Base-by-base conservation (phyloP, 108 stramenopile genomes). In the Skeletonema potamos region DNA sequence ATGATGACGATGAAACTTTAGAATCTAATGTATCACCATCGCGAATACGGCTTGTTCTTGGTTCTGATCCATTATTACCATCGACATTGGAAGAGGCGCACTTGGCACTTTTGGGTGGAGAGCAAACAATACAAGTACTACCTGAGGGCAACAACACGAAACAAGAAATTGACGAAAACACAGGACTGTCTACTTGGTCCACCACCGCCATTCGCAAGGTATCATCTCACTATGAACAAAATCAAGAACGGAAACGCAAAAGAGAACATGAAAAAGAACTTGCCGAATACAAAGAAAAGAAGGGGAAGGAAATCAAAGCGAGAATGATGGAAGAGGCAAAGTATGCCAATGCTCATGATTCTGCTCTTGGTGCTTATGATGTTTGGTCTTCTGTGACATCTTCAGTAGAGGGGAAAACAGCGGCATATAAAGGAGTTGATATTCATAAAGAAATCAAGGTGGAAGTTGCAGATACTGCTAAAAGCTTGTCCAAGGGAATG, bases 311-410 rank as follows among this genome's bases (percentile, higher is more conserved):
- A 58, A 70, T 68, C 2, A 76, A 79, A 26, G 81, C 61, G 27
- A 68, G 93, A 63, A 79, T 67, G 62, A 87, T 92, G 89, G 93
- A 94, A 62, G 90, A 91, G 79, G 89, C 90, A 27, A 88, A 84
- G 63, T 83, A 83, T 11, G 82, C 84, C 26, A 90, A 90, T 79
- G 87, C 88, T 4, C 87, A 91, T 57, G 93, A 94, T 85, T 89
- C 88, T 13, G 93, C 93, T 6, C 62, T 94, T 54, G 93, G 93
- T n/a, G 90, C 90, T 15, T 92, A 87, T 70, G 86, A 90, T 79
- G 87, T 87, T 26, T 90, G 87, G 87, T 69, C 68, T 54, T 44
- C 63, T 54, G 24, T 26, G 58, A 70, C 30, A 7, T 36, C 55
- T 12, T 55, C 41, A 2, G 56, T 64, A 66, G 59, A 59, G 77